Base-by-base conservation (phyloP, 2,329 filamentous ascomycete species). In the Dendrostoma leiphaemia region DNA sequence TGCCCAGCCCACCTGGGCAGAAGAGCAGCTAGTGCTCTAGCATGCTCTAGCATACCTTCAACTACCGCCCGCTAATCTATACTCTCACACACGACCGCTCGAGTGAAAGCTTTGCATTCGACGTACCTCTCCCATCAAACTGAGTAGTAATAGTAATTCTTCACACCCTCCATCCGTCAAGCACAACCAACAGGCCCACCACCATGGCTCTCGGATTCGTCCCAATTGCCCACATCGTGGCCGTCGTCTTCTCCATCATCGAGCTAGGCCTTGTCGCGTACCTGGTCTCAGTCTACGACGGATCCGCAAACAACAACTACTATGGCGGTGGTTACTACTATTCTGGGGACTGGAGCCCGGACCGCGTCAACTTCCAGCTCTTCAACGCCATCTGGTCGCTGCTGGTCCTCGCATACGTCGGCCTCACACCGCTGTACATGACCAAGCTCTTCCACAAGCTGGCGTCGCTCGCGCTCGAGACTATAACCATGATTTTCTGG, bases 401-500 rank as follows among this genome's bases (percentile, higher is more conserved):
- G 45, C 78, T 94, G 59, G 73, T 86, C 4, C 77, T 93, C 31
- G 69, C 81, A 51, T 93, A 91, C 69, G 79, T 95, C 57, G 77
- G 84, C 63, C 59, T 92, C 47, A 76, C 85, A 3, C 89, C 89
- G 1, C 73, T 81, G 40, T 85, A 84, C 70, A 75, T 84, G 63
- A 76, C 81, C 3, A 74, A 74, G 23, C 63, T 84, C 10, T 85
- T 85, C 63, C 83, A 90, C 69, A 81, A 79, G 49, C 82, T 83
- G 48, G 83, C 79, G 41, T 81, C 91, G 15, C 74, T 92, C 17
- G 84, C 64, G 1, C 76, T 90, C 29, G 89, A 95, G 64, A 76
- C 75, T 44, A 61, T 94, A 23, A 94, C 90, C 9, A 86, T 88
- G 73, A 78, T 95, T 53, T 95, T 95, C 76, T 96, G 91, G 91